Evolutionary conservation across 352 stramenopile species (phyloP).

Genomic region (Globisporangium uncinulatum): DNA sequence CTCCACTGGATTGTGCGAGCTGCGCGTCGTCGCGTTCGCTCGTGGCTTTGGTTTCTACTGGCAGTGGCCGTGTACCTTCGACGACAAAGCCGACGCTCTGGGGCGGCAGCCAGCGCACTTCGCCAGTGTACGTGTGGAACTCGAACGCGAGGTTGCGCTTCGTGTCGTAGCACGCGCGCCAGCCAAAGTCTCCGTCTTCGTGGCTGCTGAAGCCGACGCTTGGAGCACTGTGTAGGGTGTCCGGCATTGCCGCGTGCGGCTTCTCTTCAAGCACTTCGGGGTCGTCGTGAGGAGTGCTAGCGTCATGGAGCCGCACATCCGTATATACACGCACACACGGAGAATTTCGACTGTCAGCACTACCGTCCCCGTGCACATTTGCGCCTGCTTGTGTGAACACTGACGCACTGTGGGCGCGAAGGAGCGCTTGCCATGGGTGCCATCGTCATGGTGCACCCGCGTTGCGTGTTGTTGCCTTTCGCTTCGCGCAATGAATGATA

Average conservation of each 20-base stretch:
- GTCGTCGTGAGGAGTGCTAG: neutral
- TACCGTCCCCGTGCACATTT: too few relatives aligned
- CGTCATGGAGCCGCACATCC: too few relatives aligned
- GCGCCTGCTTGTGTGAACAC: neutral
- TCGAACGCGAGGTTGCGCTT: conserved; percentile 47
- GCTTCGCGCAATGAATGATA: neutral
- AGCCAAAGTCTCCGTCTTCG: conserved; percentile 35
- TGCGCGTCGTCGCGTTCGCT: too few relatives aligned
- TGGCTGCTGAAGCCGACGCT: neutral
- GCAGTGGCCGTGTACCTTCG: conserved; percentile 34
- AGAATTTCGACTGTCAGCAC: too few relatives aligned
- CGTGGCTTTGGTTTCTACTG: conserved; percentile 4
- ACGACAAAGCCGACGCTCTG: conserved; percentile 45
- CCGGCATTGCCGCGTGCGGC: neutral
- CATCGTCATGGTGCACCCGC: neutral
- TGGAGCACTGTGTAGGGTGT: neutral
- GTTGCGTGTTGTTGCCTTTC: neutral
- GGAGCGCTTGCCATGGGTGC: neutral
- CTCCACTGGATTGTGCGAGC: neutral
- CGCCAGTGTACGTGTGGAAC: conserved; percentile 62
- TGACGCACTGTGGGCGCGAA: neutral
- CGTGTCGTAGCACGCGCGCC: conserved; percentile 43
- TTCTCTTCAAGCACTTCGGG: neutral
- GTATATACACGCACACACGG: too few relatives aligned
- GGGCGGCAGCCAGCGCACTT: conserved; percentile 62